Conservation (phyloP, 208 protist species). For the Tritrichomonas musculus region DNA sequence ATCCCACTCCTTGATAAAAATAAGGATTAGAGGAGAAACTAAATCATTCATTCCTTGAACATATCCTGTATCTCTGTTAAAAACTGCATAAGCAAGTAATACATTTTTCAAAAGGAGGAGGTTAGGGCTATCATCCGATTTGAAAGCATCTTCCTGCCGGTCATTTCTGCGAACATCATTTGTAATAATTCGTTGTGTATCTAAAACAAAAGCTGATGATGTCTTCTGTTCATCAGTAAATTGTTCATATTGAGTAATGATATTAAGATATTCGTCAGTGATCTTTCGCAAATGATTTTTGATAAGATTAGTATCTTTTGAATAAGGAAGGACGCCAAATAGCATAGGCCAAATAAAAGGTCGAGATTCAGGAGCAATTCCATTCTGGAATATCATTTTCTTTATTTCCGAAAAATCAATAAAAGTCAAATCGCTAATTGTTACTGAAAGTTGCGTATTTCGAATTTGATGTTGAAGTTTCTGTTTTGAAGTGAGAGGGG, state of each 20-base stretch:
- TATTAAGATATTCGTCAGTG: neutral
- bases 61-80: constrained; percentile 75
- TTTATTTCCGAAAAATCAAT: neutral
- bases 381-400: neutral
- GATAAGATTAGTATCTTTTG: neutral
- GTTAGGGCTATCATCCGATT: neutral
- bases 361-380: neutral
- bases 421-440: too few relatives aligned
- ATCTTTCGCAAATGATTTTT: neutral
- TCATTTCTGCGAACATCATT: neutral
- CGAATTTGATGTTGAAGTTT: too few relatives aligned
- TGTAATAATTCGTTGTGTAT: neutral
- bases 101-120: constrained; percentile 62
- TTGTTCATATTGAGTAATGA: neutral
- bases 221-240: neutral
- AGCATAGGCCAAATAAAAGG: neutral
- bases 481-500: too few relatives aligned
- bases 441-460: too few relatives aligned
- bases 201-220: neutral
- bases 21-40: constrained; percentile 69
- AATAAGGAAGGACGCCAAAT: neutral
- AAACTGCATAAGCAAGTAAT: constrained; percentile 73
- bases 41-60: constrained; percentile 82
- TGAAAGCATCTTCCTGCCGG: neutral
- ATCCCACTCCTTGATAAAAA: constrained; percentile 51